A percentile compares a stretch with the other conserved stretches of the same genome.
Conservation (phyloP, 176 grass and related monocot species). For the Paspalum notatum region DNA sequence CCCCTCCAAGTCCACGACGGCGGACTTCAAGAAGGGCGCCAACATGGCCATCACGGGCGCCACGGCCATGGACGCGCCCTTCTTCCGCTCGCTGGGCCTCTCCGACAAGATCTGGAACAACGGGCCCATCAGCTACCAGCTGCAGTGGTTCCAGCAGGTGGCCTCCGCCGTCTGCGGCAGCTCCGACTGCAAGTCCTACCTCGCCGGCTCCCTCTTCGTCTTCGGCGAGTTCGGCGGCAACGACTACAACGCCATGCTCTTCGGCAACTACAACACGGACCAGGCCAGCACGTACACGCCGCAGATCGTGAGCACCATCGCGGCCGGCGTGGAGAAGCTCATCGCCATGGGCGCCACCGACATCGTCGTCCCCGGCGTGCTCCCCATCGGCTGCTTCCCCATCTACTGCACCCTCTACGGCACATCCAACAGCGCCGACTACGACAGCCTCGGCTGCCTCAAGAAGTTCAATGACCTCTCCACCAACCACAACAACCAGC, state of each 20-base stretch:
- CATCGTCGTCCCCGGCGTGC: constrained; percentile 55
- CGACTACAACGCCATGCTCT: constrained; percentile 77
- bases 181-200: constrained; percentile 52
- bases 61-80: constrained; percentile 60
- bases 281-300: constrained; percentile 60
- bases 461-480: constrained; percentile 67
- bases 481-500: constrained; percentile 49
- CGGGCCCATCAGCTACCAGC: constrained; percentile 62
- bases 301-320: constrained; percentile 47
- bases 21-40: constrained; percentile 63
- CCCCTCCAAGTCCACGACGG: constrained; percentile 55
- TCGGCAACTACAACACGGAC: constrained; percentile 50
- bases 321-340: constrained; percentile 58
- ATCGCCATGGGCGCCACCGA: constrained; percentile 59
- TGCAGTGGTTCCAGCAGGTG: constrained; percentile 72
- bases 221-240: constrained; percentile 77
- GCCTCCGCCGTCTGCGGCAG: constrained; percentile 49
- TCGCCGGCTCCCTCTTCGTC: constrained; percentile 48
- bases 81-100: constrained; percentile 59
- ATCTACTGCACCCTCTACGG: constrained; percentile 63
- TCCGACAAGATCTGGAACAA: constrained; percentile 72
- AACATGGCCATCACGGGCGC: constrained; percentile 79
- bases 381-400: constrained; percentile 77
- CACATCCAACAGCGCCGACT: constrained; percentile 47
- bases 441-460: constrained; percentile 55